phyloP scores from a whole-genome alignment of 257 asterid species.

The Solanum peruvianum region DNA sequence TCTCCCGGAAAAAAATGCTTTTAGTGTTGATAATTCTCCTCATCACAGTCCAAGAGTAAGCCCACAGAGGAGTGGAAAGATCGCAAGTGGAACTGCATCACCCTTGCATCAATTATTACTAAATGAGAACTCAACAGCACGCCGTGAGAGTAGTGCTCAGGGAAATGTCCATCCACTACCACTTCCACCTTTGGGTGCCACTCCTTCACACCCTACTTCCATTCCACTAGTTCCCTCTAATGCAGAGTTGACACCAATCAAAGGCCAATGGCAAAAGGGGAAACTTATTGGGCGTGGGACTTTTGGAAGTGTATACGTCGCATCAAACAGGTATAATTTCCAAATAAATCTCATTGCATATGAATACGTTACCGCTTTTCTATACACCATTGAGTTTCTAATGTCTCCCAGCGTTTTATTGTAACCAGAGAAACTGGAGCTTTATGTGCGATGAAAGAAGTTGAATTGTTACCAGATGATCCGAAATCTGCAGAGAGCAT shows the following conservation, averaged over 20 bases:
- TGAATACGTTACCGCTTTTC: not conserved
- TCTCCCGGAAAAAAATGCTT: conserved; percentile 19
- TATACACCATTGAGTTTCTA: not conserved
- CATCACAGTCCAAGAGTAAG: conserved; percentile 38
- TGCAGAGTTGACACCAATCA: conserved; percentile 34
- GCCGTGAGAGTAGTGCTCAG: conserved; percentile 36
- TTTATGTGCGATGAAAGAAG: conserved; percentile 95
- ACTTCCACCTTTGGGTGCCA: conserved; percentile 60
- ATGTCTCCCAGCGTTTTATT: not conserved
- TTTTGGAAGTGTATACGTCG: conserved; percentile 81
- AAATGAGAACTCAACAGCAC: conserved; percentile 4
- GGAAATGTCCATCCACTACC: conserved; percentile 65
- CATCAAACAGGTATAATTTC: conserved; percentile 60
- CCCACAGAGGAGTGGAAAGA: not conserved
- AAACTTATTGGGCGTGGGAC: conserved; percentile 93
- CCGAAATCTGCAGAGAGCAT: conserved; percentile 70
- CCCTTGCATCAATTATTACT: conserved; percentile 13
- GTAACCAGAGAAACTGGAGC: conserved; percentile 76
- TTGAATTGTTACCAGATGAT: conserved; percentile 75
- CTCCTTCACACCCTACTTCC: conserved; percentile 23
- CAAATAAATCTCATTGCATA: not conserved
- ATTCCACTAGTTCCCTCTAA: conserved; percentile 25
- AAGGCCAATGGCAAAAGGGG: conserved; percentile 78
- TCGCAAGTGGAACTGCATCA: conserved; percentile 22
- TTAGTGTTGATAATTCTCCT: conserved; percentile 42